A percentile compares a stretch with the other conserved stretches of the same genome.
These are phyloP conservation scores for Trametes sp. DNA, from an alignment of 1,284 basidiomycete species.

Conservation along the genomic window DNA sequence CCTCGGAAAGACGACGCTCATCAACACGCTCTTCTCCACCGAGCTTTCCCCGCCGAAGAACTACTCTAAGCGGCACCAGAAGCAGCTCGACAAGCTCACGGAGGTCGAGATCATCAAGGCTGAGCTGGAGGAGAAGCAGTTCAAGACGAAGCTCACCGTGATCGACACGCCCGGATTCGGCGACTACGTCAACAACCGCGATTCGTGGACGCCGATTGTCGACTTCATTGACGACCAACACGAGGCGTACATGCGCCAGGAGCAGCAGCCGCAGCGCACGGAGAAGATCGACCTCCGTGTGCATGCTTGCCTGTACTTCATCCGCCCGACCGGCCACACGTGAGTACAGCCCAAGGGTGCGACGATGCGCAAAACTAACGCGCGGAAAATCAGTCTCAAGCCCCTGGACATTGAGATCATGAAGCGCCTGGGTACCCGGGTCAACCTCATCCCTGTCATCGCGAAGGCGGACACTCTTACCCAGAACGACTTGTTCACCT, in stretches of 20 bases:
- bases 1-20: slow-evolving; percentile 93
- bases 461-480: slow-evolving; percentile 98
- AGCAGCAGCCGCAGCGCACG: slow-evolving; percentile 94
- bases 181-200: slow-evolving; percentile 99
- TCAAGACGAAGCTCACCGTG: slow-evolving; percentile 99
- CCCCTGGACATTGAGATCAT: slow-evolving; percentile 99
- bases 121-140: slow-evolving; percentile 98
- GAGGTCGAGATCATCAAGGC: slow-evolving; percentile 98
- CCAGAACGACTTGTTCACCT: slow-evolving; percentile 88
- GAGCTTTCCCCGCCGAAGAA: slow-evolving; percentile 94
- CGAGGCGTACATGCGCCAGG: slow-evolving; percentile 99
- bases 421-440: slow-evolving; percentile 95
- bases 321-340: slow-evolving; percentile 96
- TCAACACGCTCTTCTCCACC: slow-evolving; percentile 99
- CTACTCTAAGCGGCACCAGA: slow-evolving; percentile 90
- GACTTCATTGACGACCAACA: slow-evolving; percentile 99
- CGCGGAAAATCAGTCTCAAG: slow-evolving; percentile 78
- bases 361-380: slow-evolving; percentile 2
- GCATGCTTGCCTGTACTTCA: slow-evolving; percentile 98
- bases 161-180: slow-evolving; percentile 99
- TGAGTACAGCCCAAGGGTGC: slow-evolving; percentile 51
- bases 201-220: slow-evolving; percentile 97
- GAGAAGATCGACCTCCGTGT: slow-evolving; percentile 97
- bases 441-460: slow-evolving; percentile 97
- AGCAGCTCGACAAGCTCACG: slow-evolving; percentile 98